Percentiles rank a stretch among this genome's conserved stretches.
phyloP scores from a whole-genome alignment of 257 asterid species.

The Primulina eburnea region DNA sequence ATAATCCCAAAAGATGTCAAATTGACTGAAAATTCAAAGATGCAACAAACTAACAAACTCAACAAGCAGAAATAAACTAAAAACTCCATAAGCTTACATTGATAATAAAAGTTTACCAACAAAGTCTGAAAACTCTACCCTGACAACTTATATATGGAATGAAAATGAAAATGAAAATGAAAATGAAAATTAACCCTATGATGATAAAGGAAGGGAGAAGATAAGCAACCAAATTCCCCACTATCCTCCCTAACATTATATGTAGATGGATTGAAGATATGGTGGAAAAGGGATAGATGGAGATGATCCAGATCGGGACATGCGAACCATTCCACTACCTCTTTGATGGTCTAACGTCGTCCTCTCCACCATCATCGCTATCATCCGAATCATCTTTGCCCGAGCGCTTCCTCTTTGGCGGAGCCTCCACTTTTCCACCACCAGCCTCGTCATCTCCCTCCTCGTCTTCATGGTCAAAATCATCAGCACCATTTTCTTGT shows the following conservation, averaged over 20 bases:
- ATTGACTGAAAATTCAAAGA: constrained; percentile 15
- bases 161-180: constrained; percentile 21
- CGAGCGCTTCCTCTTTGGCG: constrained; percentile 71
- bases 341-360: constrained; percentile 75
- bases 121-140: constrained; percentile 13
- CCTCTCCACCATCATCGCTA: constrained; percentile 62
- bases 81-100: constrained; percentile 13
- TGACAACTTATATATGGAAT: constrained; percentile 15
- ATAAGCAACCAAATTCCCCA: neutral
- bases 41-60: constrained; percentile 15
- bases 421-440: constrained; percentile 54
- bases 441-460: constrained; percentile 45
- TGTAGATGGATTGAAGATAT: constrained; percentile 14
- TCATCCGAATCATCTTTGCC: constrained; percentile 62
- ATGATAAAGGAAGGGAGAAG: constrained; percentile 31
- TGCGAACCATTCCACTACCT: constrained; percentile 36
- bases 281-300: neutral
- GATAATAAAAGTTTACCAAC: constrained; percentile 14
- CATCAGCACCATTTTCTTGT: constrained; percentile 65
- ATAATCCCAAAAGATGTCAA: neutral
- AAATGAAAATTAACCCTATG: constrained; percentile 30
- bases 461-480: constrained; percentile 43
- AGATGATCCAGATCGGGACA: constrained; percentile 13
- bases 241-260: constrained; percentile 16
- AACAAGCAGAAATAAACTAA: constrained; percentile 15